Conservation (phyloP, 768 basidiomycete species). For the Serendipita sp. region DNA sequence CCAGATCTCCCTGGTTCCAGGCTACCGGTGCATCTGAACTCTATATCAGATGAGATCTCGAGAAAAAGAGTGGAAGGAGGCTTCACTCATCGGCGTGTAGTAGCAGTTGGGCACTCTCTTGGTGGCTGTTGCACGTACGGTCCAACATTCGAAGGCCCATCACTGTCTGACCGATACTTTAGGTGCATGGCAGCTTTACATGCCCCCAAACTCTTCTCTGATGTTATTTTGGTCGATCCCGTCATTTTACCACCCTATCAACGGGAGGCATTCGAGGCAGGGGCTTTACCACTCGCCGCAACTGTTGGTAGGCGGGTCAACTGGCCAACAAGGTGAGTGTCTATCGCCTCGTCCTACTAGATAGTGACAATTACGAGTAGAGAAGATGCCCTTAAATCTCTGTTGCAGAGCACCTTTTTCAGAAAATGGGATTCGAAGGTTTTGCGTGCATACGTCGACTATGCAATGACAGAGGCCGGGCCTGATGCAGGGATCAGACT, state of each 20-base stretch:
- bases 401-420: conserved; percentile 51
- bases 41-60: conserved; percentile 30
- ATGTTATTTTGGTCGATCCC: conserved; percentile 65
- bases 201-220: conserved; percentile 50
- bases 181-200: conserved; percentile 39
- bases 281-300: conserved; percentile 19
- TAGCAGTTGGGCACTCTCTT: conserved; percentile 71
- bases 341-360: neutral
- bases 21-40: conserved; percentile 13
- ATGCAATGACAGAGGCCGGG: conserved; percentile 31
- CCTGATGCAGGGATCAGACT: conserved; percentile 31
- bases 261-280: neutral
- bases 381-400: conserved; percentile 38
- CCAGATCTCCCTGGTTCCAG: conserved; percentile 25
- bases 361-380: conserved; percentile 20
- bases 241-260: conserved; percentile 30
- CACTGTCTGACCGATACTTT: neutral
- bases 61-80: conserved; percentile 31
- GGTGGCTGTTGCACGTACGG: conserved; percentile 66
- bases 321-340: conserved; percentile 46
- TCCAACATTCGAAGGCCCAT: neutral
- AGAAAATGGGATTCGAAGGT: conserved; percentile 49
- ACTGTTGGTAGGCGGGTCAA: conserved; percentile 42
- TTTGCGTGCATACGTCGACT: conserved; percentile 43
- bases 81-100: conserved; percentile 36